Base-by-base conservation (phyloP, 2,329 filamentous ascomycete genomes). In the Graphium sp. region DNA sequence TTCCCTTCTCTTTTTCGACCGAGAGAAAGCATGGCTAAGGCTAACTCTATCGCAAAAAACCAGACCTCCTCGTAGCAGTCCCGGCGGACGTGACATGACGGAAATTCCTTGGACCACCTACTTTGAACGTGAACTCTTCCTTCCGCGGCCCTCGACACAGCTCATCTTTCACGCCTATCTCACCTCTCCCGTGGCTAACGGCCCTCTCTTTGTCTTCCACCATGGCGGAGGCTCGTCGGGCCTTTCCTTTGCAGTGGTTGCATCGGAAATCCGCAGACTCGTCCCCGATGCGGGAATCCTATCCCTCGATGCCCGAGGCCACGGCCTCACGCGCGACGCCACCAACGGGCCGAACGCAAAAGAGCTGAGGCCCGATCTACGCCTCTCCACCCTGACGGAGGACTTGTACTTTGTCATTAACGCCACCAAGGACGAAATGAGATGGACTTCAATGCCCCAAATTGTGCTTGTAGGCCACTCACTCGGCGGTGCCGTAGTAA, bases 201-300 rank as follows among this genome's bases (percentile, higher is more conserved):
- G 78, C 0, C 84, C 87, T 1, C 60, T 98, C 5, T 85, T 98
- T 50, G 77, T 95, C 34, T 82, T 80, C 53, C 89, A 98, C 47
- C 89, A 98, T 53, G 89, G 89, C 22, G 89, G 82, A 22, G 89
- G 89, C 11, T 92, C 85, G 4, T 93, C 85, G 1, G 91, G 80
- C 6, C 66, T 95, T 33, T 92, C 84, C 3, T 98, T 95, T 52
- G 85, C 85, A 5, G 62, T 82, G 4, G 72, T 92, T 35, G 72
- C 76, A 3, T 63, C 70, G 24, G 79, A 91, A 47, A 72, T 95
- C 35, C 68, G 75, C 30, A 81, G 77, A 47, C 62, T 70, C 6
- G 59, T 93, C 23, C 82, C 89, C 1, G 61, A 70, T 6, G 80
- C 85, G 3, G 91, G 89, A 1, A 67, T 95, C 22, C 62, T 98